Evolutionary conservation across 306 rosid genomes (phyloP).

Genomic region (Crotalaria pallida): DNA sequence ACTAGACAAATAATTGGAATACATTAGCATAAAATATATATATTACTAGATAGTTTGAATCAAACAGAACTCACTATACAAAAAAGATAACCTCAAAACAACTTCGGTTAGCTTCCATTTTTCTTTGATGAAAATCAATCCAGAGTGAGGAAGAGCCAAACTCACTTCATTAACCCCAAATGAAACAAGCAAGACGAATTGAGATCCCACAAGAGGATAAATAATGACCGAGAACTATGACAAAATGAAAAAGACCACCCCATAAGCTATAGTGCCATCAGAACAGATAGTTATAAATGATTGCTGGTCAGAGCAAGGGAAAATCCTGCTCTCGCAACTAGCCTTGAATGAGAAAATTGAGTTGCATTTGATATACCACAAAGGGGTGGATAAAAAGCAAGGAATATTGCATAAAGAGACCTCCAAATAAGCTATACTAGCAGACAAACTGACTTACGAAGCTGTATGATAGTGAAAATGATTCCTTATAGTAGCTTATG

Average conservation of each 20-base stretch:
- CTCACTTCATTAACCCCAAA: neutral
- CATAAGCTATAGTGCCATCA: neutral
- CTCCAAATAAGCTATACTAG: neutral
- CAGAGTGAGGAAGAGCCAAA: neutral
- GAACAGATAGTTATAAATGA: neutral
- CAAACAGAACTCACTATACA: neutral
- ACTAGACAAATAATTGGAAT: neutral
- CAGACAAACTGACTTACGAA: neutral
- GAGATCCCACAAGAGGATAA: neutral
- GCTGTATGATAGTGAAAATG: neutral
- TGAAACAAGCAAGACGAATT: neutral
- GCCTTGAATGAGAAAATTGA: neutral
- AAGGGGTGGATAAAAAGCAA: neutral
- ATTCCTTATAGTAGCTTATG: neutral
- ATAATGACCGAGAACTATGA: neutral
- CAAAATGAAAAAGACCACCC: neutral
- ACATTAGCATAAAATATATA: neutral
- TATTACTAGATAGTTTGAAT: neutral
- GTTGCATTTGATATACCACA: neutral
- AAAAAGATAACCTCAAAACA: neutral
- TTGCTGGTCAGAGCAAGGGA: neutral
- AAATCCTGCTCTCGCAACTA: neutral
- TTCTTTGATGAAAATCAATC: neutral
- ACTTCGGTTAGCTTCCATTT: neutral
- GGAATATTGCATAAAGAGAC: neutral